phyloP scores from a whole-genome alignment of 768 basidiomycete genomes.

The Rhodotorula babjevae region DNA sequence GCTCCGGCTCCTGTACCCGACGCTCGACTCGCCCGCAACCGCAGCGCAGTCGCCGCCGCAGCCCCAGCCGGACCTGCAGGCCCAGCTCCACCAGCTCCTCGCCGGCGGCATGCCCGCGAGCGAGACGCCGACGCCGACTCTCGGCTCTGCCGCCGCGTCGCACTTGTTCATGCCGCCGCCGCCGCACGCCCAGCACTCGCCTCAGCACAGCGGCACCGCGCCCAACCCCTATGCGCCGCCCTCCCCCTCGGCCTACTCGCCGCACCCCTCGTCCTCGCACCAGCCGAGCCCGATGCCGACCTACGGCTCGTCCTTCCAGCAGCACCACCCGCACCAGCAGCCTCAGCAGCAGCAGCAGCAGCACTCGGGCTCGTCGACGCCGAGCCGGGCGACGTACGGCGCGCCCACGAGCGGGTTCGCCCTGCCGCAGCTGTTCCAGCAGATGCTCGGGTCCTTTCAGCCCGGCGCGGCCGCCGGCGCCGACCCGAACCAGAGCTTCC shows the following conservation, averaged over 20 bases:
- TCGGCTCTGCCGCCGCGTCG: neutral
- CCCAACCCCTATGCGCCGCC: neutral
- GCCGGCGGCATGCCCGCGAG: neutral
- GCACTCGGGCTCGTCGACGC: neutral
- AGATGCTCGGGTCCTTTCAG: neutral
- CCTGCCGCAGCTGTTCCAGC: neutral
- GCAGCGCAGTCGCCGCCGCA: neutral
- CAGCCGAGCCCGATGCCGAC: neutral
- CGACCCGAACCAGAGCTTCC: neutral
- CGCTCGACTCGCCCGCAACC: neutral
- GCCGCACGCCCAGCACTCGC: neutral
- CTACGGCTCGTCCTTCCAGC: neutral
- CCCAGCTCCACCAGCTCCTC: constrained; percentile 2
- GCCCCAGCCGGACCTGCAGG: neutral
- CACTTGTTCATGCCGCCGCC: neutral
- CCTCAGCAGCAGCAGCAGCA: neutral
- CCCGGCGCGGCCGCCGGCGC: neutral
- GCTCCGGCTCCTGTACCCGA: neutral
- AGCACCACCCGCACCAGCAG: neutral
- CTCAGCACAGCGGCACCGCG: too few relatives aligned
- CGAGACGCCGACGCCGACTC: constrained; percentile 1
- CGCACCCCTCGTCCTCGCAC: neutral
- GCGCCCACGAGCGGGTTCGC: too few relatives aligned
- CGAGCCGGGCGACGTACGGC: neutral
- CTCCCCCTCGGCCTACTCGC: neutral